A percentile compares a stretch with the other conserved stretches of the same genome.
Conservation (phyloP, 768 basidiomycete genomes). For the Russula sp. region DNA sequence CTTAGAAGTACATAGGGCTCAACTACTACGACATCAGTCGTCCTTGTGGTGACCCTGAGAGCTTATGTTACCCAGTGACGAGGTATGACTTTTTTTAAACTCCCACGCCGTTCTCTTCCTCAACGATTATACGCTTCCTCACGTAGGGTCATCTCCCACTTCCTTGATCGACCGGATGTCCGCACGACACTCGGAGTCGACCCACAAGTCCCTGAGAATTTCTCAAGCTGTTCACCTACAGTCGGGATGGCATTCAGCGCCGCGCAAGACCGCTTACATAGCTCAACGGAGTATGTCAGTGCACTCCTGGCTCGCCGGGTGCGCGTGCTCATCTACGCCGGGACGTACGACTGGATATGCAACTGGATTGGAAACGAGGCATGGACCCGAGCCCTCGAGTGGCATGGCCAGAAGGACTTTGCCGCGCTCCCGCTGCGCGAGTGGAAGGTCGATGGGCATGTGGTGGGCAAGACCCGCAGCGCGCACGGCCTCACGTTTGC, state of each 20-base stretch:
- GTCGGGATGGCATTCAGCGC: slow-evolving; percentile 50
- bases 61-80: slow-evolving; percentile 59
- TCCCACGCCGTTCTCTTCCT: background rate
- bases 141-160: slow-evolving; percentile 53
- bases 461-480: slow-evolving; percentile 53
- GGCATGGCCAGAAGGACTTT: slow-evolving; percentile 56
- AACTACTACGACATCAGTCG: slow-evolving; percentile 72
- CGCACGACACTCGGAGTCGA: slow-evolving; percentile 63
- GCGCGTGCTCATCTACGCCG: slow-evolving; percentile 53
- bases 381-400: slow-evolving; percentile 58
- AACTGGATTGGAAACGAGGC: slow-evolving; percentile 64
- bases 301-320: slow-evolving; percentile 54
- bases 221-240: slow-evolving; percentile 40
- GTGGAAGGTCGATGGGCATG: slow-evolving; percentile 54
- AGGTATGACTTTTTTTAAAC: slow-evolving; percentile 32
- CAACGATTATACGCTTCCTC: background rate
- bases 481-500: slow-evolving; percentile 59
- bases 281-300: slow-evolving; percentile 44
- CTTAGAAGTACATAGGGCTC: slow-evolving; percentile 33
- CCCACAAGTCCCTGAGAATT: slow-evolving; percentile 41
- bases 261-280: slow-evolving; percentile 42
- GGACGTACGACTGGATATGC: slow-evolving; percentile 54
- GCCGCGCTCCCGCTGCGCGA: slow-evolving; percentile 42
- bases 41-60: slow-evolving; percentile 51
- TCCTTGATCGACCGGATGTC: slow-evolving; percentile 57